Evolutionary conservation across 108 stramenopile genomes (phyloP), one percentile per base, ranked within the genome.

Genomic region (Nitzschia inconspicua): DNA sequence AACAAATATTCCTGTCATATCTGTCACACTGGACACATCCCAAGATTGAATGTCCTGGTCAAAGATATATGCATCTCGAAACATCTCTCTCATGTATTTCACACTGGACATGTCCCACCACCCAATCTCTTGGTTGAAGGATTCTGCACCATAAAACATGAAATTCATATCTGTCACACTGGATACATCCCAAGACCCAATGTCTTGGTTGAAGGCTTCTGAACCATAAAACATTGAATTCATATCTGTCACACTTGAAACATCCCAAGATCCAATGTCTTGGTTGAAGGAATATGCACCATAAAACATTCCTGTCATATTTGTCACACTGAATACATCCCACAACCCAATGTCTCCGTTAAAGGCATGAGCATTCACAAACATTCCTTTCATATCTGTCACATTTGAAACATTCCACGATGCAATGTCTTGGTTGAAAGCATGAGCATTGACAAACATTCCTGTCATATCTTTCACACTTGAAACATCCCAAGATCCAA

Each of bases 271-370:
- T 37, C 46, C 28, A 14, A 73, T 41, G 43, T 67, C 66, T 36
- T 62, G 55, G 47, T 73, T 69, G 40, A 75, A 75, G 1, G 46
- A 18, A 19, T 24, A 24, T 24, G 73, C 50, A 27, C 32, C 19
- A 3, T 36, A 22, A 37, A 75, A 68, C 70, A 79, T 71, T 3
- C 47, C 1, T 7, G 10, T 4, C 66, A 80, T 69, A 16, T 51
- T 7, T 9, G 52, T 56, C 8, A 80, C 79, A 3, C 36, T 29
- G 11, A 36, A 27, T 10, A 43, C 22, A 40, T 76, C 49, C 73
- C 73, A 80, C 24, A 41, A 18, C 10, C 42, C 32, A 24, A 80
- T 57, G 4, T 42, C 30, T 18, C 46, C 13, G 36, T 46, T 55
- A 7, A 55, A 56, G 14, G 25, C 19, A 4, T 16, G 24, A 4